Conservation (phyloP, 768 basidiomycete species). For the Mycena alexandri region DNA sequence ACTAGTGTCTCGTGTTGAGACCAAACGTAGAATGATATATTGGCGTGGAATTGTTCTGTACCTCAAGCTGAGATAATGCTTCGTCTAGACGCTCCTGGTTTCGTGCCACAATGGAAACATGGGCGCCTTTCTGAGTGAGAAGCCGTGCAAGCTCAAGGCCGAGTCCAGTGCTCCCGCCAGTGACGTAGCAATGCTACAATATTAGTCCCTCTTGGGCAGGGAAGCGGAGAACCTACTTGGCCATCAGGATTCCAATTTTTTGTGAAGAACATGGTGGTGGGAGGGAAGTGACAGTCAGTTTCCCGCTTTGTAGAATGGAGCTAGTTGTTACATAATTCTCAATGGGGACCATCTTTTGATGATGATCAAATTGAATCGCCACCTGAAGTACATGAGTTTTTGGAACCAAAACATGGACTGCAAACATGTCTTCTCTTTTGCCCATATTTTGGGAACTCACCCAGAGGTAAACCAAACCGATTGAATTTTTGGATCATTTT, state of each 20-base stretch:
- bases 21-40: neutral
- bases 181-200: conserved; percentile 89
- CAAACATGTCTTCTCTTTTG: no score
- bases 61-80: conserved; percentile 76
- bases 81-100: conserved; percentile 72
- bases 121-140: conserved; percentile 76
- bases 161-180: conserved; percentile 86
- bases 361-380: no score
- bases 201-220: no score
- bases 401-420: no score
- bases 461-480: no score
- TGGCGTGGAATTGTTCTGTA: conserved; percentile 37
- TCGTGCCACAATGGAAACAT: conserved; percentile 89
- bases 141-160: conserved; percentile 80
- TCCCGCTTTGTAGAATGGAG: no score
- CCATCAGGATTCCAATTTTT: conserved; percentile 65
- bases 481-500: no score
- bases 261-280: conserved; percentile 41
- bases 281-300: neutral
- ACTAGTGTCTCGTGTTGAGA: conserved; percentile 73
- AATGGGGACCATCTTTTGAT: no score
- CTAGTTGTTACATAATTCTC: no score
- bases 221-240: conserved; percentile 48
- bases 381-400: no score
- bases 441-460: no score